Percentiles rank a stretch among this genome's conserved stretches.
Conservation (phyloP, 306 rosid species). For the Vigna trinervia region DNA sequence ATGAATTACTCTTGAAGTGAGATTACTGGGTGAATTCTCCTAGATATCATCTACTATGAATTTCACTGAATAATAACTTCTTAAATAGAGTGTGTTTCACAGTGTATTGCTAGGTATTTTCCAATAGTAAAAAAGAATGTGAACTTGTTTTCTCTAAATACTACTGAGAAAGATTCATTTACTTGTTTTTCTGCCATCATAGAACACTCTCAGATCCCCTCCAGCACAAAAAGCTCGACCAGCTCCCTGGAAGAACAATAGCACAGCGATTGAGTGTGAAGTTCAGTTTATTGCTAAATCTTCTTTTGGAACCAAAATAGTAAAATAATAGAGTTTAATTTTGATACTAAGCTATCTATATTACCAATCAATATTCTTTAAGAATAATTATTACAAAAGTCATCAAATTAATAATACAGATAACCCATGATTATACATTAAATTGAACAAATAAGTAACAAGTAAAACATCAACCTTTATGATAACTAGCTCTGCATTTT, state of each 20-base stretch:
- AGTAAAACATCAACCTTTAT: constrained; percentile 69
- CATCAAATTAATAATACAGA: neutral
- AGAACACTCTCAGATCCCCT: constrained; percentile 92
- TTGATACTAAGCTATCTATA: neutral
- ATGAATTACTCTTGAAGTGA: constrained; percentile 17
- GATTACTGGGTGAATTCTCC: neutral
- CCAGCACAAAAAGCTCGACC: constrained; percentile 97
- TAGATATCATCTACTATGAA: neutral
- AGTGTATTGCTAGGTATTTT: neutral
- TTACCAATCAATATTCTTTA: neutral
- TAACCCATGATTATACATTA: neutral
- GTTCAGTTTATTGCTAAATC: neutral
- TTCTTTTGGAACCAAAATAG: neutral
- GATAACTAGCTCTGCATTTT: constrained; percentile 72
- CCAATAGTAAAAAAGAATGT: neutral
- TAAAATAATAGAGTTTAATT: neutral
- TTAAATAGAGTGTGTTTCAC: neutral
- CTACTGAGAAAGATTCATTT: constrained; percentile 32
- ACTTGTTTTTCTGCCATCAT: constrained; percentile 78
- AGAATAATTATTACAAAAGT: neutral
- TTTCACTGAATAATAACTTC: neutral
- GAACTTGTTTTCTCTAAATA: constrained; percentile 19
- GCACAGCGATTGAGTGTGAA: constrained; percentile 21
- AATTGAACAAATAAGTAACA: neutral
- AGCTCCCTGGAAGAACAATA: constrained; percentile 64